Conservation (phyloP, 108 stramenopile species). For the Cyclotella kingstonii region DNA sequence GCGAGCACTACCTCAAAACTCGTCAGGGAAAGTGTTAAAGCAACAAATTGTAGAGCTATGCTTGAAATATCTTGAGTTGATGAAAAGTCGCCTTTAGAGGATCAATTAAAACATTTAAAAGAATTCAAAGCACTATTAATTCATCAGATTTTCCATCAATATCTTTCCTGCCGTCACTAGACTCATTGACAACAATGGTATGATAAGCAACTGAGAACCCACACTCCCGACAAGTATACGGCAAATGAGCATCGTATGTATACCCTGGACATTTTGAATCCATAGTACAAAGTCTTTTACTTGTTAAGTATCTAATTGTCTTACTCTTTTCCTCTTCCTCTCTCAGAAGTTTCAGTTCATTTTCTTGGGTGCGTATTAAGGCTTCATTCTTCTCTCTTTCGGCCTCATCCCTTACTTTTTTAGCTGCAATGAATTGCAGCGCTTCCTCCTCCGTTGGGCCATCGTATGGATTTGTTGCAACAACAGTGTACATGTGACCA, state of each 20-base stretch:
- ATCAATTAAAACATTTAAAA: too few relatives aligned
- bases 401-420: constrained; percentile 34
- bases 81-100: not conserved
- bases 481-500: constrained; percentile 71
- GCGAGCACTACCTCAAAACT: constrained; percentile 62
- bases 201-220: constrained; percentile 37
- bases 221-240: constrained; percentile 33
- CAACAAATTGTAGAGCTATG: constrained; percentile 16
- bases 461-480: constrained; percentile 68
- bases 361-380: constrained; percentile 9
- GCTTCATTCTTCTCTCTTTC: constrained; percentile 43
- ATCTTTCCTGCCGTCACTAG: not conserved
- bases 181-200: constrained; percentile 39
- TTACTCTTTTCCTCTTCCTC: constrained; percentile 22
- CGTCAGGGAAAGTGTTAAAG: constrained; percentile 80
- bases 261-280: constrained; percentile 43
- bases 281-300: constrained; percentile 39
- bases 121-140: too few relatives aligned
- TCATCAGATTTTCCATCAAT: too few relatives aligned
- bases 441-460: constrained; percentile 59
- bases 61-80: not conserved
- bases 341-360: constrained; percentile 15
- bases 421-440: constrained; percentile 42
- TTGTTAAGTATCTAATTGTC: constrained; percentile 38
- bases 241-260: constrained; percentile 32